Conservation (phyloP, 495 filamentous ascomycete genomes). For the Penicillium waksmanii region DNA sequence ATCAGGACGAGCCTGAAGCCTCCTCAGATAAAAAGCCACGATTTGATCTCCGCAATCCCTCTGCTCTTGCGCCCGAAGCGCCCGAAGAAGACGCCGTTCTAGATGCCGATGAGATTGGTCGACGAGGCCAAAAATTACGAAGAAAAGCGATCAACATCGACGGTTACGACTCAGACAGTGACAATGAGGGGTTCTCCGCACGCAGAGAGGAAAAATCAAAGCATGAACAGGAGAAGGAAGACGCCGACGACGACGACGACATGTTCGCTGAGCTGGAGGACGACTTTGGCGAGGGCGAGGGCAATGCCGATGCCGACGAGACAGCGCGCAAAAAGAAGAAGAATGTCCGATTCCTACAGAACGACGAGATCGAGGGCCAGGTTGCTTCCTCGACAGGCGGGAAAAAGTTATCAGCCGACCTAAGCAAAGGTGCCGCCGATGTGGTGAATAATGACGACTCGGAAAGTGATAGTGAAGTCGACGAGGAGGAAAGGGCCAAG, state of each 20-base stretch:
- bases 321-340: constrained; percentile 69
- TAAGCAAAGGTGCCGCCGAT: constrained; percentile 48
- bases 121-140: constrained; percentile 74
- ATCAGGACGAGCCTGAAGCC: constrained; percentile 51
- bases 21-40: constrained; percentile 73
- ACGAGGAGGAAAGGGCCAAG: constrained; percentile 71
- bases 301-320: constrained; percentile 52
- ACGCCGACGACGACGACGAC: constrained; percentile 68
- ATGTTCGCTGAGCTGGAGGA: constrained; percentile 87
- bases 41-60: constrained; percentile 95
- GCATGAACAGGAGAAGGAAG: constrained; percentile 47
- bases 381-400: constrained; percentile 73
- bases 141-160: constrained; percentile 93
- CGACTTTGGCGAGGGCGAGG: constrained; percentile 59
- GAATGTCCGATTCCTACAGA: constrained; percentile 73
- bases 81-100: constrained; percentile 79
- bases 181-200: constrained; percentile 84
- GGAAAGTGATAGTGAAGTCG: constrained; percentile 70
- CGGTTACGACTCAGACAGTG: constrained; percentile 94
- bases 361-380: constrained; percentile 84
- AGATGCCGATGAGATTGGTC: constrained; percentile 91
- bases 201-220: constrained; percentile 64
- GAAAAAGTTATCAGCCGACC: constrained; percentile 65
- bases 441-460: constrained; percentile 43
- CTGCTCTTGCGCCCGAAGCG: constrained; percentile 78